These are phyloP conservation scores for Xylaria sp. DNA, from an alignment of 2,329 filamentous ascomycete genomes.

Conservation along the genomic window DNA sequence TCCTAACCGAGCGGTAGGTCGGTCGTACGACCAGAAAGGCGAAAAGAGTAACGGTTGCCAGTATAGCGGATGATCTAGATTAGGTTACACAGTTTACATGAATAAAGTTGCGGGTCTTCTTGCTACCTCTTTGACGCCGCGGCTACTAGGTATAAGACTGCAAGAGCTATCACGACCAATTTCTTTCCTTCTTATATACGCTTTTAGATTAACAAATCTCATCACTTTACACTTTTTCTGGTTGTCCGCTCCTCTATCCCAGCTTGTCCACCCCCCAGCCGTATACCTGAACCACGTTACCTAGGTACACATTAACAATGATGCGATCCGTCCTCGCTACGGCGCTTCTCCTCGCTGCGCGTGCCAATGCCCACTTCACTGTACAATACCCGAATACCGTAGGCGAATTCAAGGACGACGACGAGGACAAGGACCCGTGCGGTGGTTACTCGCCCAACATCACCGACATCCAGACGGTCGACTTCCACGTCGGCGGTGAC, in stretches of 20 bases:
- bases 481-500: constrained; percentile 69
- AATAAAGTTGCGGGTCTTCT: constrained; percentile 18
- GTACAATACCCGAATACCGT: constrained; percentile 60
- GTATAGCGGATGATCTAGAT: not conserved
- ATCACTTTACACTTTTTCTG: not conserved
- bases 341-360: constrained; percentile 52
- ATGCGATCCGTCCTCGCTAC: constrained; percentile 50
- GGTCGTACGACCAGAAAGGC: not conserved
- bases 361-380: constrained; percentile 64
- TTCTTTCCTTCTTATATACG: not conserved
- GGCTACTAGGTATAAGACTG: constrained; percentile 8
- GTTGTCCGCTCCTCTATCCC: not conserved
- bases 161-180: constrained; percentile 12
- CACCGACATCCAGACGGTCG: constrained; percentile 49
- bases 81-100: not conserved
- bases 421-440: constrained; percentile 61
- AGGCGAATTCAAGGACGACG: constrained; percentile 59
- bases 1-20: not conserved
- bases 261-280: not conserved
- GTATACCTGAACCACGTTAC: not conserved
- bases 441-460: constrained; percentile 63
- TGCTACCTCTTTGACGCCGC: constrained; percentile 4
- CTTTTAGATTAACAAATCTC: constrained; percentile 26
- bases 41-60: not conserved
- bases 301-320: constrained; percentile 51